Conservation (phyloP, 805 yeast species). For the Ogataea pilisensis region DNA sequence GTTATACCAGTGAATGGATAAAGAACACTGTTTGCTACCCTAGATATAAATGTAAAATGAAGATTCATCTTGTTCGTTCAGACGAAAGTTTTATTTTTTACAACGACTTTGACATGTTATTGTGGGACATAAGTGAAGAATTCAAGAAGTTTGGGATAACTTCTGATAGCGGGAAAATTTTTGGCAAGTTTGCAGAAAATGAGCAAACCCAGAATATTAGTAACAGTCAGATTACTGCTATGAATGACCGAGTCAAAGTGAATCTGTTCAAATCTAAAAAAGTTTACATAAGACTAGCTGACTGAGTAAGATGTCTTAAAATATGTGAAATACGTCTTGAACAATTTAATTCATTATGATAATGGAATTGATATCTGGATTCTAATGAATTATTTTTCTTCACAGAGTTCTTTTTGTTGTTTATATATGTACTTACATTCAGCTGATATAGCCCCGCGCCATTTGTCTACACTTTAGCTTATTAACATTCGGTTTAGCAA, state of each 20-base stretch:
- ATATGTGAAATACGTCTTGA: background rate
- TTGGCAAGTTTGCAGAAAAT: background rate
- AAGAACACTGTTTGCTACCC: conserved; percentile 39
- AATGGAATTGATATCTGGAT: too few species aligned
- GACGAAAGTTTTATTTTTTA: conserved; percentile 22
- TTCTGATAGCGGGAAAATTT: background rate
- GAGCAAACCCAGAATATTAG: background rate
- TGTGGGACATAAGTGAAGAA: conserved; percentile 28
- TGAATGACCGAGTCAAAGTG: conserved; percentile 27
- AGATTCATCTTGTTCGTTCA: conserved; percentile 30
- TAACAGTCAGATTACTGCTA: conserved; percentile 13
- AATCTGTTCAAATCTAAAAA: conserved; percentile 19
- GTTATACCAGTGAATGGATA: conserved; percentile 32
- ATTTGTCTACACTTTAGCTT: too few species aligned
- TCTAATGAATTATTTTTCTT: too few species aligned
- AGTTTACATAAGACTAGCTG: conserved; percentile 11
- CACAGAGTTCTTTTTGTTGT: too few species aligned
- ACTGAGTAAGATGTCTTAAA: too few species aligned
- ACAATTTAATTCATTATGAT: too few species aligned
- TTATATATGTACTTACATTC: too few species aligned
- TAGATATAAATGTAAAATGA: conserved; percentile 42
- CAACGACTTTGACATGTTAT: conserved; percentile 27
- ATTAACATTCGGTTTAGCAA: too few species aligned
- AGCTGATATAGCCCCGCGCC: too few species aligned
- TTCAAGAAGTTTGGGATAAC: conserved; percentile 2